A percentile compares a stretch with the other conserved stretches of the same genome.
Evolutionary conservation across 1,284 basidiomycete species (phyloP).

Genomic region (Coriolopsis trogii): DNA sequence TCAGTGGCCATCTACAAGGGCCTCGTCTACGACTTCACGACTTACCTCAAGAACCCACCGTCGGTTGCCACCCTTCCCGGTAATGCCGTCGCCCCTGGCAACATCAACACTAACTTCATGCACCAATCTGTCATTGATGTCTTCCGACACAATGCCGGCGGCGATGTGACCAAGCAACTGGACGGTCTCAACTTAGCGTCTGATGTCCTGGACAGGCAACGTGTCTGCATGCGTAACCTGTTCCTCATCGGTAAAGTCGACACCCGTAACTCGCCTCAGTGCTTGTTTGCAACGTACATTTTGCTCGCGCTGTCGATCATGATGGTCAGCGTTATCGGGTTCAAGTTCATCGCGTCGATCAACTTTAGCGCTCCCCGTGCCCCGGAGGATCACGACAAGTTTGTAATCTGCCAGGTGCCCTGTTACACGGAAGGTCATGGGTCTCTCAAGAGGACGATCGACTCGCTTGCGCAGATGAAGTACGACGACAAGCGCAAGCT

Average conservation of each 20-base stretch:
- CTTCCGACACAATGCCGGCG: constrained; percentile 84
- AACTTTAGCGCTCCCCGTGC: constrained; percentile 84
- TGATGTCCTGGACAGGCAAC: constrained; percentile 77
- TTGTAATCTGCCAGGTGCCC: constrained; percentile 97
- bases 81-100: constrained; percentile 47
- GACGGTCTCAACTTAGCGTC: constrained; percentile 68
- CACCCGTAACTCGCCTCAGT: constrained; percentile 89
- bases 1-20: constrained; percentile 84
- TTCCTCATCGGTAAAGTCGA: constrained; percentile 94
- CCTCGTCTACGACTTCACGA: constrained; percentile 87
- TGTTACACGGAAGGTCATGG: constrained; percentile 96
- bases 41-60: constrained; percentile 66
- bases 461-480: constrained; percentile 91
- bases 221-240: constrained; percentile 89
- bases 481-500: constrained; percentile 99
- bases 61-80: constrained; percentile 60
- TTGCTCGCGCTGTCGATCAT: constrained; percentile 87
- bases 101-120: constrained; percentile 80
- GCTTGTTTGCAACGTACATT: constrained; percentile 91
- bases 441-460: constrained; percentile 89
- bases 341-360: constrained; percentile 97
- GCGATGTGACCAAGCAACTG: constrained; percentile 84
- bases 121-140: constrained; percentile 70
- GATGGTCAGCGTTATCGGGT: constrained; percentile 96
- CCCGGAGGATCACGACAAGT: constrained; percentile 97